Percentiles rank a stretch among this genome's conserved stretches.
These are phyloP conservation scores for Aspergillus tamarii DNA, from an alignment of 2,329 filamentous ascomycete species.

Conservation along the genomic window DNA sequence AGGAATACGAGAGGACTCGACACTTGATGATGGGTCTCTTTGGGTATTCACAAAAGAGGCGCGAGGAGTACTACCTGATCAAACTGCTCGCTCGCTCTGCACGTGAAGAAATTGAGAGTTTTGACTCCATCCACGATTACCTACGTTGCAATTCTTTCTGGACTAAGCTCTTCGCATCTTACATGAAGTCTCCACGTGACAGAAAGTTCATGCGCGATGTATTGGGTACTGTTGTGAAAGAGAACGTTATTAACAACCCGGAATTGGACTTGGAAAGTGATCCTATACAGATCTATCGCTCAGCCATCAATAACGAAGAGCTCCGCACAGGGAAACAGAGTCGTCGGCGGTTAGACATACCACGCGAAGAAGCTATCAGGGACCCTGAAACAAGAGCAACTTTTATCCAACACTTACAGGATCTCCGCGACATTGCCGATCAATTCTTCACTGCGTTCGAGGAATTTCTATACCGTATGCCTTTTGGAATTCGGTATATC, in stretches of 20 bases:
- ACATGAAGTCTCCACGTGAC: constrained; percentile 87
- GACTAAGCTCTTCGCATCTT: constrained; percentile 82
- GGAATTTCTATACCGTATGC: constrained; percentile 83
- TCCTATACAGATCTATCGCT: constrained; percentile 94
- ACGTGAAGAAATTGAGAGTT: constrained; percentile 80
- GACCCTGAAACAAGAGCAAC: constrained; percentile 89
- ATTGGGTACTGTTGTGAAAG: constrained; percentile 80
- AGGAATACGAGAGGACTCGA: constrained; percentile 90
- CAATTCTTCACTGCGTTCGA: constrained; percentile 83
- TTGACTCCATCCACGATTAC: constrained; percentile 77
- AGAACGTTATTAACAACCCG: constrained; percentile 91
- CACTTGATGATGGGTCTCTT: constrained; percentile 95
- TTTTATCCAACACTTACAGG: constrained; percentile 92
- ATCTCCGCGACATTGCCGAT: constrained; percentile 91
- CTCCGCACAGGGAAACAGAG: constrained; percentile 86
- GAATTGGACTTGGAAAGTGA: constrained; percentile 93
- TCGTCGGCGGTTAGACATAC: constrained; percentile 78
- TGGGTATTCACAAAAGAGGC: constrained; percentile 92
- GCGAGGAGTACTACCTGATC: constrained; percentile 95
- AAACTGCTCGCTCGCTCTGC: constrained; percentile 84
- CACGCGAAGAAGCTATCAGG: constrained; percentile 90
- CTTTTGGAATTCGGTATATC: constrained; percentile 88
- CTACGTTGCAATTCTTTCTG: constrained; percentile 90
- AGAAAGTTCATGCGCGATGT: constrained; percentile 89
- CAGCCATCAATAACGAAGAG: constrained; percentile 96